A percentile compares a stretch with the other conserved stretches of the same genome.
phyloP scores from a whole-genome alignment of 2,329 filamentous ascomycete species.

The Beauveria sp. region DNA sequence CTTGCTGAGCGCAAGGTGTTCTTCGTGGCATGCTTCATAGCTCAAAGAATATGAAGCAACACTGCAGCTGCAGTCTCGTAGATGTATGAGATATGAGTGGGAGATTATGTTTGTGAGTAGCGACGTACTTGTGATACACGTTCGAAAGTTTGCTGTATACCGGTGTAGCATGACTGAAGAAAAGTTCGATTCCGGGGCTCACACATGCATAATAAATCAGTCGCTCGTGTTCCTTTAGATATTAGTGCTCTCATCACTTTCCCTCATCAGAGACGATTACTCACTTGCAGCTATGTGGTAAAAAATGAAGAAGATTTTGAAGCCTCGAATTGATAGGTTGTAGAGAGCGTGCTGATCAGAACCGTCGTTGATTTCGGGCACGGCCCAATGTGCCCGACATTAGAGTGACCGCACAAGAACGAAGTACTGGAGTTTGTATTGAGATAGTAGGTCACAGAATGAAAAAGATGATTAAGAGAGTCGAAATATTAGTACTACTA shows the following conservation, averaged over 20 bases:
- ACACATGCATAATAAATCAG: neutral
- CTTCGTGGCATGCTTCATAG: neutral
- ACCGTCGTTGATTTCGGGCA: neutral
- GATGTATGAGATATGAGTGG: neutral
- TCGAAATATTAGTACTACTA: neutral
- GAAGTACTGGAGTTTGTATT: no score
- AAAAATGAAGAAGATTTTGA: neutral
- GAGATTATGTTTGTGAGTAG: neutral
- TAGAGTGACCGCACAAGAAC: no score
- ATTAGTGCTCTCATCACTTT: neutral
- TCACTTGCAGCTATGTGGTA: neutral
- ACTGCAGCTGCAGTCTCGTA: neutral
- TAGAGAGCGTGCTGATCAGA: neutral
- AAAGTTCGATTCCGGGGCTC: neutral
- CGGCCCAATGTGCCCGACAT: neutral
- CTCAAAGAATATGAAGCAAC: neutral
- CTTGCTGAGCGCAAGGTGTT: neutral
- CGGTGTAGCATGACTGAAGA: neutral
- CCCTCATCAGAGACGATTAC: neutral
- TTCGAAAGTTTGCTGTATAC: neutral
- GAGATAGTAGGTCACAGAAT: no score
- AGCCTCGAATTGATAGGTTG: neutral
- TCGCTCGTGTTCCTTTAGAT: neutral
- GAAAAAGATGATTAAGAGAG: neutral
- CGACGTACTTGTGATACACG: neutral